Evolutionary conservation across 768 basidiomycete species (phyloP).

Genomic region (Podaxis pistillaris): DNA sequence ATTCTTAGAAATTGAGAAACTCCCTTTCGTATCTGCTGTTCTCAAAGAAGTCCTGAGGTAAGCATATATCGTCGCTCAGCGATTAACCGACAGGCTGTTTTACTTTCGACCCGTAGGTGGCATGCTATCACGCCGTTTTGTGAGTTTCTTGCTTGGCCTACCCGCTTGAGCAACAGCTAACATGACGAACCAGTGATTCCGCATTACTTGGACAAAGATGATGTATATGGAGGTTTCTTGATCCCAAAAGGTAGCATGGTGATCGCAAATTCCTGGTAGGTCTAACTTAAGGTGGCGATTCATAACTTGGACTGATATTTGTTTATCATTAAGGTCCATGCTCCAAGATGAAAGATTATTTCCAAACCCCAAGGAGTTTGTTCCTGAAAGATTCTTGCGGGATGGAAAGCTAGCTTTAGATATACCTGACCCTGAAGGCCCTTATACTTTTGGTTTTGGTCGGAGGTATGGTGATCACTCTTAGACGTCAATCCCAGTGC

Average conservation of each 20-base stretch:
- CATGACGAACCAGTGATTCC: constrained; percentile 13
- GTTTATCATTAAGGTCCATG: not conserved
- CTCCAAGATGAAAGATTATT: constrained; percentile 5
- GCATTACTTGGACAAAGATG: constrained; percentile 23
- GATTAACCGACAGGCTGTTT: not conserved
- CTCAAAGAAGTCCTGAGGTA: constrained; percentile 47
- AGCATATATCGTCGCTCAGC: constrained; percentile 5
- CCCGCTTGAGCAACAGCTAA: not conserved
- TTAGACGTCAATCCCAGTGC: not conserved
- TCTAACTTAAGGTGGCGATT: not conserved
- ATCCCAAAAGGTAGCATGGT: constrained; percentile 32
- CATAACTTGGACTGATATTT: not conserved
- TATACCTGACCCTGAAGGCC: not conserved
- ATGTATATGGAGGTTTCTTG: constrained; percentile 32
- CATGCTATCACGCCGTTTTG: constrained; percentile 13
- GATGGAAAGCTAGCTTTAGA: constrained; percentile 2
- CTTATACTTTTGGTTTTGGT: constrained; percentile 10
- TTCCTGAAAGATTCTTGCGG: constrained; percentile 7
- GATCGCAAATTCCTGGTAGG: constrained; percentile 22
- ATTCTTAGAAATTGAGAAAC: constrained; percentile 36
- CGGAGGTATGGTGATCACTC: not conserved
- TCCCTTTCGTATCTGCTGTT: constrained; percentile 50
- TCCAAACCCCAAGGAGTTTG: constrained; percentile 5
- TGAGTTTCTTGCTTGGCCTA: not conserved
- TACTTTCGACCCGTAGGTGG: constrained; percentile 13